Evolutionary conservation across 306 rosid species (phyloP), one percentile per base, ranked within the genome.

Genomic region (Coriaria nepalensis): DNA sequence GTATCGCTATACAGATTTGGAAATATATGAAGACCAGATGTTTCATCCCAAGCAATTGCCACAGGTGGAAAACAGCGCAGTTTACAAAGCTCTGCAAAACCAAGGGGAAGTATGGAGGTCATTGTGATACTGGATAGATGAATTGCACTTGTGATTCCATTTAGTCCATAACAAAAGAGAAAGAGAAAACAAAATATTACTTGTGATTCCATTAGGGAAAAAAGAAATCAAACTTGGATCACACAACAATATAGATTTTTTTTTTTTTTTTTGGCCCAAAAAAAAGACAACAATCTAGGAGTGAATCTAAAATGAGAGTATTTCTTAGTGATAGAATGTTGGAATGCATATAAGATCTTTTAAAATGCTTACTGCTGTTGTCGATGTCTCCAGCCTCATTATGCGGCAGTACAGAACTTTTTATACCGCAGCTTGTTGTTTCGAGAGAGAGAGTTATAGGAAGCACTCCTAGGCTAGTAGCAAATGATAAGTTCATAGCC

Each of bases 61-160:
- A 79, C 77, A 57, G 98, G 96, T 32, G 98, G 98, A 60, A 92
- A 92, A 76, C 98, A 92, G 14, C 95, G 94, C 65, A 85, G 69
- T 69, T 82, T 79, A 62, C 98, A 92, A 38, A 92, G 85, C 75
- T 77, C 98, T 92, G 69, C 58, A 70, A 73, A 49, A 67, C 29
- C 43, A 45, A 51, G 60, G 63, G 53, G 57, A 45, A 66, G 63
- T 55, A 52, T 42, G 35, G 67, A 47, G 54, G 55, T 48, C 52
- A 43, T 49, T 20, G 29, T 20, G 29, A 20, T 20, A 20, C 29
- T 20, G 3, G 29, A 20, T 20, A 20, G 29, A 20, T 20, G 29
- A 20, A 20, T 20, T 20, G 29, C 29, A 20, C 29, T 20, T 20
- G 29, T 20, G 29, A 20, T 20, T 20, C 29, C 29, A 20, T 20